Base-by-base conservation (phyloP, 805 yeast genomes). In the Hanseniaspora singularis region DNA sequence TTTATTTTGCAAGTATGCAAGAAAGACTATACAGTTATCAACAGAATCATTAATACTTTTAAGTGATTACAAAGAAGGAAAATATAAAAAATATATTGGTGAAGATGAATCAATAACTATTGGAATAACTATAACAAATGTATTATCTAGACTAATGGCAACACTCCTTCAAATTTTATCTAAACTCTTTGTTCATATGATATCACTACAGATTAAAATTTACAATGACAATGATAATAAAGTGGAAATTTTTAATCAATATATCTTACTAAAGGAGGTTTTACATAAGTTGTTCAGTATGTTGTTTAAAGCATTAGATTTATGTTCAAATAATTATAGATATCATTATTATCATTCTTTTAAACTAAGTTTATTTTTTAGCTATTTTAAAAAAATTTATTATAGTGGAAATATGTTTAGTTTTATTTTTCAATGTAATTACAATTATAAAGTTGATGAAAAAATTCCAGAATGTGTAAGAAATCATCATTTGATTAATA, bases 11-110 rank as follows among this genome's bases (percentile, higher is more conserved):
- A 26, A 26, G 28, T 26, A 26, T 11, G 7, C 28, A 26, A 26
- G 11, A 26, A 26, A 26, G 11, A 8, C 28, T 7, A 26, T 11
- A 11, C 28, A 8, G 7, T 26, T 26, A 11, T 8, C 28, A 26
- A 8, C 11, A 11, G 28, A 26, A 26, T 26, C 28, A 10, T 9
- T 40, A 11, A 4, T 15, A 2, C 4, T 40, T 22, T 15, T 40
- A 15, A 31, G 23, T 23, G 22, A 31, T 15, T 23, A n/a, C n/a
- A 9, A 18, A 4, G n/a, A n/a, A 1, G 43, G 43, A 6, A n/a
- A 15, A 4, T 40, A 26, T 12, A 23, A 40, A 11, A 31, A 40
- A 5, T 40, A 40, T 23, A 10, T 40, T n/a, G 43, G 43, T 31
- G 43, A 40, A 4, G 20, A 28, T n/a, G 30, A 40, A 16, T 31